These are phyloP conservation scores for Cenchrus fungigraminus DNA, from an alignment of 176 grass and related monocot species.

Conservation along the genomic window DNA sequence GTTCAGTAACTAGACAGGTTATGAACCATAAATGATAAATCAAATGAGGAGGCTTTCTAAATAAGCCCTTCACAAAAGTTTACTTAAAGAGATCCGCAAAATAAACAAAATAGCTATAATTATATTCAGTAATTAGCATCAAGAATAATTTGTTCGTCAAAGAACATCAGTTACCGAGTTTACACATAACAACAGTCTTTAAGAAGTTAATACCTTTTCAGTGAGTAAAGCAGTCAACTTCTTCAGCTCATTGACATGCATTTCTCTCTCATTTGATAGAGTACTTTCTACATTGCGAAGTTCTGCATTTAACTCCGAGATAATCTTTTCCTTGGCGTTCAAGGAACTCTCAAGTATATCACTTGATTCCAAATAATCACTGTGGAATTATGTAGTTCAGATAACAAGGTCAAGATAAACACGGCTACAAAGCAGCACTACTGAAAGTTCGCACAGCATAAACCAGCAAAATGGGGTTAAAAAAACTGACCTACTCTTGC, in stretches of 20 bases:
- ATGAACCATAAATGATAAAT: not conserved
- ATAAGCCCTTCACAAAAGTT: not conserved
- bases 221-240: constrained; percentile 87
- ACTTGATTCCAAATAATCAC: constrained; percentile 89
- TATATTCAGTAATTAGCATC: not conserved
- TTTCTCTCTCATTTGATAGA: constrained; percentile 87
- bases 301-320: constrained; percentile 96
- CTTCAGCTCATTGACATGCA: constrained; percentile 86
- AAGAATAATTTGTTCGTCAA: constrained; percentile 28
- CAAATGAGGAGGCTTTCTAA: not conserved
- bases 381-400: constrained; percentile 45
- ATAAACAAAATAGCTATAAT: not conserved
- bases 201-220: constrained; percentile 70
- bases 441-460: constrained; percentile 24
- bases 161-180: constrained; percentile 19
- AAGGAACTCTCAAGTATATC: constrained; percentile 95
- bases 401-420: not conserved
- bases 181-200: not conserved
- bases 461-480: not conserved
- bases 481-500: constrained; percentile 70
- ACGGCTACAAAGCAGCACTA: constrained; percentile 5
- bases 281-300: constrained; percentile 86
- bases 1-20: constrained; percentile 10
- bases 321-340: constrained; percentile 99
- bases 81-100: constrained; percentile 5